These are phyloP conservation scores for Chaetoceros tenuissimus DNA, from an alignment of 108 stramenopile species.

Conservation along the genomic window DNA sequence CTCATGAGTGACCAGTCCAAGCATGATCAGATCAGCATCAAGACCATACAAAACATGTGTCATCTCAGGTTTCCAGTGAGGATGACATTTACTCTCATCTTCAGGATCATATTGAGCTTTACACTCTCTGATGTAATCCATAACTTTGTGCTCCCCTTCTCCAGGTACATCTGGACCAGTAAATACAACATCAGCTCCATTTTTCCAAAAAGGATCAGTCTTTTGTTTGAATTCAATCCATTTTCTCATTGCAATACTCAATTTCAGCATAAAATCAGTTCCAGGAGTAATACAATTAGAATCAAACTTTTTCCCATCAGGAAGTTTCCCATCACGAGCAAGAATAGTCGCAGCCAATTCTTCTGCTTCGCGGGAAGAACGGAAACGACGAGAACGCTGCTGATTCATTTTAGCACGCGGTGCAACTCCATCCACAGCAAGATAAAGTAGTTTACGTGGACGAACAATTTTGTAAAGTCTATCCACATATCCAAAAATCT, in stretches of 20 bases:
- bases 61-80: constrained; percentile 45
- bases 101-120: constrained; percentile 31
- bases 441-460: constrained; percentile 79
- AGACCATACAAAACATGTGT: constrained; percentile 96
- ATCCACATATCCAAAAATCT: constrained; percentile 94
- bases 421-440: constrained; percentile 98
- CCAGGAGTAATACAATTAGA: constrained; percentile 99
- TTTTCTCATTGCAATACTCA: constrained; percentile 82
- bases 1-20: constrained; percentile 95
- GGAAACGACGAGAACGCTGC: constrained; percentile 96
- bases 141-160: constrained; percentile 97
- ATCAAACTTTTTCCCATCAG: constrained; percentile 76
- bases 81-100: constrained; percentile 21
- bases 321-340: constrained; percentile 58
- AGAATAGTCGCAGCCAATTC: constrained; percentile 71
- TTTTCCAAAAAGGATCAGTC: constrained; percentile 91
- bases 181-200: constrained; percentile 81
- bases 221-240: constrained; percentile 90
- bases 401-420: constrained; percentile 99
- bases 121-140: constrained; percentile 89
- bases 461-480: constrained; percentile 90
- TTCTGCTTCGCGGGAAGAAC: constrained; percentile 89
- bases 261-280: constrained; percentile 96
- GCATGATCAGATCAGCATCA: constrained; percentile 98
- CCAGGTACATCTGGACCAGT: constrained; percentile 98